A percentile compares a stretch with the other conserved stretches of the same genome.
These are phyloP conservation scores for Auxenochlorella pyrenoidosa DNA, from an alignment of 139 green algal genomes.

Conservation along the genomic window DNA sequence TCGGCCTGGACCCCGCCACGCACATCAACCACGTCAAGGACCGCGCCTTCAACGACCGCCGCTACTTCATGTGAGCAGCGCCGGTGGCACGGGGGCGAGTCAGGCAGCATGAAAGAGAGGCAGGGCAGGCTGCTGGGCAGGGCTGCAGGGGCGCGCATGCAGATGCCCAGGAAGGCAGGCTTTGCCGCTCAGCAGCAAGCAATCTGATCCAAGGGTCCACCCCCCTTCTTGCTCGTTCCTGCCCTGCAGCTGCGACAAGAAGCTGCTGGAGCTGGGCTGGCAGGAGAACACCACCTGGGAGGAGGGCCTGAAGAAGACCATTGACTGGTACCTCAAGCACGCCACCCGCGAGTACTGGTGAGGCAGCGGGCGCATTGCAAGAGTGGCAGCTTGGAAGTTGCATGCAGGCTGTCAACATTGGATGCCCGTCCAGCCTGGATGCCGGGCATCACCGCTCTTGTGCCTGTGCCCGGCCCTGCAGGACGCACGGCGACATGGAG, in stretches of 20 bases:
- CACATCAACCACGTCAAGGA: conserved; percentile 74
- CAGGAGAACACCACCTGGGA: conserved; percentile 87
- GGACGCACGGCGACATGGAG: conserved; percentile 81
- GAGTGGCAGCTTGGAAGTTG: too few species aligned
- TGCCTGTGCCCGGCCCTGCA: not conserved
- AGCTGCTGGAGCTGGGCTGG: conserved; percentile 94
- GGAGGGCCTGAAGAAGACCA: conserved; percentile 91
- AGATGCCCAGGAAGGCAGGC: too few species aligned
- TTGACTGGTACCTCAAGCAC: conserved; percentile 87
- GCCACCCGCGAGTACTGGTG: conserved; percentile 74
- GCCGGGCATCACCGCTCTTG: too few species aligned
- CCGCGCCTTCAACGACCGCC: conserved; percentile 89
- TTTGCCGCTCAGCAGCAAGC: too few species aligned
- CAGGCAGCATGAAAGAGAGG: not conserved
- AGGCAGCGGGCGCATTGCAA: not conserved
- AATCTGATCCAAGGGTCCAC: not conserved
- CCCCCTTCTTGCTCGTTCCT: not conserved
- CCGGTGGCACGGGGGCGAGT: not conserved
- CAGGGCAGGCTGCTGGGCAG: too few species aligned
- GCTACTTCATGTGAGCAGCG: conserved; percentile 40
- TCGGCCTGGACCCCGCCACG: conserved; percentile 63
- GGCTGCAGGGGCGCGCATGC: too few species aligned
- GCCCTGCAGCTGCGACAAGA: conserved; percentile 84
- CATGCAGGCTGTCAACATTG: too few species aligned
- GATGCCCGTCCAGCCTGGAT: too few species aligned